Evolutionary conservation across 805 yeast genomes (phyloP), one percentile per base, ranked within the genome.

Genomic region (Zygotorulaspora chibaensis): DNA sequence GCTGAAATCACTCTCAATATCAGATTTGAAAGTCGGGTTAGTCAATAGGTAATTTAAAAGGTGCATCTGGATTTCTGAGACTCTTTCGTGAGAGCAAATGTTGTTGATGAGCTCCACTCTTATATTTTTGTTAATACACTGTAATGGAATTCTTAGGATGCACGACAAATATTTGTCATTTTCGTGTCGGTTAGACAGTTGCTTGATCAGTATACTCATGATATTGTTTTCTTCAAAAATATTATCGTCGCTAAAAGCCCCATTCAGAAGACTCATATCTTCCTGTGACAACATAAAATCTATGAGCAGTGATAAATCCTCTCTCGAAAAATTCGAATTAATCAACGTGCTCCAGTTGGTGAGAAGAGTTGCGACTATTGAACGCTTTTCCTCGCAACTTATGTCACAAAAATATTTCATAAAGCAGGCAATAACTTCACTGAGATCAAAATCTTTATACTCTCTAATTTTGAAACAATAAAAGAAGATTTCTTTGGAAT

Each of bases 301-400:
- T 1, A 73, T 56, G 3, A 78, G 35, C 2, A 29, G 3, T 1
- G 53, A 37, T 3, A 76, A 53, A 5, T 68, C 60, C 0, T 62
- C 56, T 11, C 55, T 48, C 0, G 61, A 33, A 52, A 75, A 69
- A 38, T 64, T 51, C 5, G 47, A 38, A 53, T 77, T 68, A 34
- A 73, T 44, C 1, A 83, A 47, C 0, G 81, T 74, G 33, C 73
- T 55, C 88, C 88, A 84, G 54, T 87, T 75, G 8, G 55, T 51
- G 42, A 81, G 70, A 0, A 71, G 43, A 11, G 56, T 44, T 29
- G 47, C 25, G 8, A 67, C 43, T 40, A 61, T 48, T 11, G 18
- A 10, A 8, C 33, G 10, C 1, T 44, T 42, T 1, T 44, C 15
- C 2, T 58, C 42, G 2, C 39, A 23, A 15, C 41, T 26, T 10